Evolutionary conservation across 805 yeast genomes (phyloP).

Genomic region (Teunomyces panamensis): DNA sequence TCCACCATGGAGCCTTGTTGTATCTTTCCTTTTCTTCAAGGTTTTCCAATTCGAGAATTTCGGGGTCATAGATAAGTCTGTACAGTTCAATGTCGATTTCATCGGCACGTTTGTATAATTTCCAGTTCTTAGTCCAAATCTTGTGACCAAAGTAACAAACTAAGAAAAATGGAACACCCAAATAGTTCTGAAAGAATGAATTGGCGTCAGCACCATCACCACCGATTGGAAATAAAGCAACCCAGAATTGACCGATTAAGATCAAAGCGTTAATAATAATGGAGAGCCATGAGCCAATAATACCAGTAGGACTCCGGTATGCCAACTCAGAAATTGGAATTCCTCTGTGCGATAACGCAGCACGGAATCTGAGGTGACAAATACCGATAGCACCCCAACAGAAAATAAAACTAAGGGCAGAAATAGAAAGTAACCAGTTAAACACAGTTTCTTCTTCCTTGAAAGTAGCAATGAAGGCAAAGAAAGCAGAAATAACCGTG

Average conservation of each 20-base stretch:
- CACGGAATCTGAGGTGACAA: slow-evolving; percentile 29
- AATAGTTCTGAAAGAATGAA: slow-evolving; percentile 26
- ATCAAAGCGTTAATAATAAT: slow-evolving; percentile 22
- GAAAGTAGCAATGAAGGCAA: slow-evolving; percentile 26
- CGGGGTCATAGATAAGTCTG: slow-evolving; percentile 21
- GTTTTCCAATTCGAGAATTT: slow-evolving; percentile 21
- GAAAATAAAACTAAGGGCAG: slow-evolving; percentile 25
- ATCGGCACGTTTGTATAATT: slow-evolving; percentile 15
- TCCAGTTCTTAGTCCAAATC: slow-evolving; percentile 20
- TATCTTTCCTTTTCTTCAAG: slow-evolving; percentile 16
- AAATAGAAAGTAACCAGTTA: slow-evolving; percentile 28
- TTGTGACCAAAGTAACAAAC: slow-evolving; percentile 23
- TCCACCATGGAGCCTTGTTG: slow-evolving; percentile 11
- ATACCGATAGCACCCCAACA: slow-evolving; percentile 24
- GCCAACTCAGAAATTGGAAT: slow-evolving; percentile 22
- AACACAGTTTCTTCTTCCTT: slow-evolving; percentile 30
- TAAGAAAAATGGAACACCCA: slow-evolving; percentile 22
- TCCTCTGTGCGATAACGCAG: slow-evolving; percentile 21
- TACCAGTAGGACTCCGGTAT: slow-evolving; percentile 25
- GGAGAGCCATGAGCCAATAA: slow-evolving; percentile 21
- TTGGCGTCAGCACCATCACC: slow-evolving; percentile 18
- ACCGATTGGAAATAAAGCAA: slow-evolving; percentile 22
- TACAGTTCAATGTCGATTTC: slow-evolving; percentile 22
- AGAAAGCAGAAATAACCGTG: slow-evolving; percentile 20
- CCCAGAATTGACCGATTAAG: slow-evolving; percentile 28